Evolutionary conservation across 2,329 filamentous ascomycete genomes (phyloP).

Genomic region (Colletotrichum gloeosporioides): DNA sequence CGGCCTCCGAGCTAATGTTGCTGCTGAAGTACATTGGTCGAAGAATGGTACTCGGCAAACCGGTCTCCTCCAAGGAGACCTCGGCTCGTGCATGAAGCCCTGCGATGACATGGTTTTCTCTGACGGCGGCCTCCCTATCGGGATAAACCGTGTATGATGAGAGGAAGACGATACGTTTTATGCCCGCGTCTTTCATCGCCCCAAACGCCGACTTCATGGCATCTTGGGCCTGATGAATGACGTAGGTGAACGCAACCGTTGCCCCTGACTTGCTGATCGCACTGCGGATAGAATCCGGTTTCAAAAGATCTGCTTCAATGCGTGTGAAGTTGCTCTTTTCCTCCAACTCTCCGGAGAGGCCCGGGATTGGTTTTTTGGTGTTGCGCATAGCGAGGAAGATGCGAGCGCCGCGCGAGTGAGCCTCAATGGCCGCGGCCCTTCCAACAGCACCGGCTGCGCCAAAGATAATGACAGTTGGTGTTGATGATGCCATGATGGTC

Average conservation of each 20-base stretch:
- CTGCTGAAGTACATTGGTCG: conserved; percentile 49
- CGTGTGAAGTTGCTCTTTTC: conserved; percentile 35
- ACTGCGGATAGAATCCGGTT: conserved; percentile 41
- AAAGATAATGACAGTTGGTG: conserved; percentile 46
- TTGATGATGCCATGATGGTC: background rate
- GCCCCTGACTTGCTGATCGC: conserved; percentile 48
- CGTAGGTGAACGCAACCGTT: conserved; percentile 54
- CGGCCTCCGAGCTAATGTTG: conserved; percentile 39
- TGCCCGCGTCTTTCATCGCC: conserved; percentile 47
- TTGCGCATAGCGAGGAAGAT: conserved; percentile 55
- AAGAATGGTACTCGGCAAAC: conserved; percentile 39
- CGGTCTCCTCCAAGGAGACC: conserved; percentile 39
- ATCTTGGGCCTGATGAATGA: conserved; percentile 35
- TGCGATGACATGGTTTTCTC: conserved; percentile 35
- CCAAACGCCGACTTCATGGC: conserved; percentile 42
- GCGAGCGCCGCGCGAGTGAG: conserved; percentile 43
- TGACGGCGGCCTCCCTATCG: conserved; percentile 29
- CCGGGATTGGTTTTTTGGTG: conserved; percentile 42
- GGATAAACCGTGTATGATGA: conserved; percentile 39
- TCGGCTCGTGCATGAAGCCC: conserved; percentile 50
- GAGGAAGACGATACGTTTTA: conserved; percentile 51
- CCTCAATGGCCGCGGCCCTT: conserved; percentile 41
- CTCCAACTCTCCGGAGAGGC: conserved; percentile 26
- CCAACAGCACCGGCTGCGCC: conserved; percentile 54
- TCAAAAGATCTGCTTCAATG: conserved; percentile 48